phyloP scores from a whole-genome alignment of 371 early-diverging fungal species.

The Rhizomucor miehei region DNA sequence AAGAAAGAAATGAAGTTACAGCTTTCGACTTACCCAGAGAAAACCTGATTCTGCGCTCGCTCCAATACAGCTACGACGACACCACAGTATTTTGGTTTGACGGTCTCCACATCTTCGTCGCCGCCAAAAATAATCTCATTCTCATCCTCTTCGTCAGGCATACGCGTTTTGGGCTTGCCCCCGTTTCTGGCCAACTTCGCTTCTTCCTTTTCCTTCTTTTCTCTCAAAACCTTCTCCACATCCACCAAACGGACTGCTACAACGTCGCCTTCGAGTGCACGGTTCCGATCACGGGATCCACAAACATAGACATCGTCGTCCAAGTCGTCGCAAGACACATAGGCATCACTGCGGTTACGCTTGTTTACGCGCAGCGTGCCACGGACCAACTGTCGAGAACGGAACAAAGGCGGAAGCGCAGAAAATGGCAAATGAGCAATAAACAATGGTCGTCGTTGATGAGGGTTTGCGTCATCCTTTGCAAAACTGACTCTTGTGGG shows the following conservation, averaged over 20 bases:
- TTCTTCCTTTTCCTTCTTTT: constrained; percentile 52
- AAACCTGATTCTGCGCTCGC: constrained; percentile 58
- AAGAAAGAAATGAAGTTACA: not conserved
- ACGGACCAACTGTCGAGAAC: constrained; percentile 43
- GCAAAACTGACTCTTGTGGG: constrained; percentile 41
- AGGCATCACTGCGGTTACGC: constrained; percentile 76
- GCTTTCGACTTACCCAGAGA: constrained; percentile 44
- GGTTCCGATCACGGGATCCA: constrained; percentile 74
- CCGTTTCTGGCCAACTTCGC: constrained; percentile 45
- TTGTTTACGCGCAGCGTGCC: constrained; percentile 83
- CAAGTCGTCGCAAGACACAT: constrained; percentile 70
- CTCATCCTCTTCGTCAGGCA: constrained; percentile 45
- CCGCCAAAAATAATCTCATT: constrained; percentile 47
- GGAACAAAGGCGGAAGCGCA: constrained; percentile 46
- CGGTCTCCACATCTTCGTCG: constrained; percentile 47
- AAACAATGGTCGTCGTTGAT: constrained; percentile 51
- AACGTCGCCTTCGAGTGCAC: constrained; percentile 83
- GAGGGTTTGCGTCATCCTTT: constrained; percentile 42
- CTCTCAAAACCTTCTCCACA: constrained; percentile 56
- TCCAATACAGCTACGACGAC: constrained; percentile 63
- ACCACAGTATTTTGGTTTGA: constrained; percentile 60
- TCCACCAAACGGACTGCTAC: constrained; percentile 75
- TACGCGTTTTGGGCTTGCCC: constrained; percentile 28
- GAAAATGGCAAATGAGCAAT: constrained; percentile 55
- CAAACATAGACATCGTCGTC: constrained; percentile 72